Conservation (phyloP, 768 basidiomycete genomes). For the Mycena alexandri region DNA sequence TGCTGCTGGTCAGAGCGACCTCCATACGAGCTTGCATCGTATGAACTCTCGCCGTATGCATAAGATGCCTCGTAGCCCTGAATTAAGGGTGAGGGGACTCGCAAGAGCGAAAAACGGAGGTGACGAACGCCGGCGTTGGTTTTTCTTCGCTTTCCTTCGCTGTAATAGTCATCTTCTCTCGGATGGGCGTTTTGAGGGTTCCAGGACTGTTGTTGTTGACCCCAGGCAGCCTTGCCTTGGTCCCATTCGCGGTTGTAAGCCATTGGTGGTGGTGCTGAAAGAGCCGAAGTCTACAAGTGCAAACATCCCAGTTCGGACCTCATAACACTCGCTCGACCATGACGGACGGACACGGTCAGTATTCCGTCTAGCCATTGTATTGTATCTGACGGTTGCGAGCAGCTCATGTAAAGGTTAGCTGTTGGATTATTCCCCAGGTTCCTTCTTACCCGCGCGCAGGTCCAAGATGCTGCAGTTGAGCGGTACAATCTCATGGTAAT, state of each 20-base stretch:
- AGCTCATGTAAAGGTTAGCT: constrained; percentile 41
- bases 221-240: constrained; percentile 77
- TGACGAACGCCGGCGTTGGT: constrained; percentile 78
- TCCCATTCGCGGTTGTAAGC: constrained; percentile 91
- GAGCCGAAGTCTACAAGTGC: constrained; percentile 44
- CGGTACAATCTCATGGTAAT: constrained; percentile 65
- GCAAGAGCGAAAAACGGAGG: neutral
- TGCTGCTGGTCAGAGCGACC: constrained; percentile 49
- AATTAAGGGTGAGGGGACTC: constrained; percentile 24
- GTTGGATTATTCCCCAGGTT: neutral
- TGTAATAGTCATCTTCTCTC: constrained; percentile 77
- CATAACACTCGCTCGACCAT: constrained; percentile 44
- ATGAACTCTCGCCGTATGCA: constrained; percentile 58
- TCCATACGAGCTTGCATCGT: constrained; percentile 47
- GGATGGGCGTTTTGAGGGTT: constrained; percentile 57
- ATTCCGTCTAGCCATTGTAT: neutral
- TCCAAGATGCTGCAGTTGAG: constrained; percentile 70
- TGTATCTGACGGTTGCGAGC: constrained; percentile 6
- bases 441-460: constrained; percentile 6
- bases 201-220: constrained; percentile 59
- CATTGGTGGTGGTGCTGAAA: constrained; percentile 61
- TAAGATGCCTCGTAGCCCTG: constrained; percentile 68
- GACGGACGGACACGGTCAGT: constrained; percentile 27
- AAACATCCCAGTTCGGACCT: too few relatives aligned
- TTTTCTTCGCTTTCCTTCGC: constrained; percentile 84